Base-by-base conservation (phyloP, 108 stramenopile species). In the Discostella pseudostelligera region DNA sequence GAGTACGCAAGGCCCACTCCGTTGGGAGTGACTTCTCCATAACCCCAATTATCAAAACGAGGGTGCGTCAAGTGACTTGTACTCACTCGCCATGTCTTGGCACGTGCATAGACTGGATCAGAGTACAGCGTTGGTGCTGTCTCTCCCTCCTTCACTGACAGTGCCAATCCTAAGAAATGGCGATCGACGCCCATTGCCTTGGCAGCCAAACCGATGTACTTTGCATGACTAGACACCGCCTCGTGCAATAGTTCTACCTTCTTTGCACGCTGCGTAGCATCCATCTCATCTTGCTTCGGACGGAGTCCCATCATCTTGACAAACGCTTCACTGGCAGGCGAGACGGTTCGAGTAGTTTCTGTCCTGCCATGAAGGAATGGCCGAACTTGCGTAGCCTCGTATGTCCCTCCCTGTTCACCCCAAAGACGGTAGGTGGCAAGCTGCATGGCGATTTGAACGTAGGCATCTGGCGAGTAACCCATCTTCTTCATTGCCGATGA, bases 41-140 rank as follows among this genome's bases (percentile, higher is more conserved):
- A 96, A 0, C 95, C 95, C 95, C 95, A 96, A 58, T 81, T 81
- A 36, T 88, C 87, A 59, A 96, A 87, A 19, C 78, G 74, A 43
- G 91, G 91, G 76, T 96, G 90, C 13, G 92, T 93, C 55, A 96
- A 73, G 48, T 94, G 86, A 61, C 88, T 90, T 3, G 95, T 96
- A 46, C 87, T 88, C 22, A 93, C 83, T 53, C 92, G 70, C 95
- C 95, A 96, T 50, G 80, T 86, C 76, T 94, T 96, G 35, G 89
- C 70, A 10, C 86, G 77, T 36, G 70, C 63, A 66, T 85, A 92
- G 19, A 87, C 57, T 19, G 90, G 90, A 74, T 96, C 81, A 32
- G 70, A 68, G 63, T 85, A 90, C 14, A 96, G 73, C 39, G 71
- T 51, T 36, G 92, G 90, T 14, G 74, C 54, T 29, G 72, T 62